phyloP scores from a whole-genome alignment of 2,329 filamentous ascomycete genomes.

The Calonectria hawksworthii region DNA sequence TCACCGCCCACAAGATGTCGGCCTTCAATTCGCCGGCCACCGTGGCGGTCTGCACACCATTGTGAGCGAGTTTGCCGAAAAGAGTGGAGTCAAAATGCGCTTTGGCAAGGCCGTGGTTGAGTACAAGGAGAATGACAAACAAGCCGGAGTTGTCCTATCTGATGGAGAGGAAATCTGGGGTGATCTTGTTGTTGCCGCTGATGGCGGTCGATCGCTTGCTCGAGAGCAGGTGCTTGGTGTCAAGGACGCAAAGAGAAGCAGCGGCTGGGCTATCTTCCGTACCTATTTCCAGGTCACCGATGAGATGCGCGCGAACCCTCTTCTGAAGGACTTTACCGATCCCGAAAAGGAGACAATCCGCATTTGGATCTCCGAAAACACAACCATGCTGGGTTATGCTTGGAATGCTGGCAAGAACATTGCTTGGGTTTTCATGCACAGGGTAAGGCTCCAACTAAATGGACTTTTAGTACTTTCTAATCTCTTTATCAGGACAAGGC shows the following conservation, averaged over 20 bases:
- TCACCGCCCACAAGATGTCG: slow-evolving; percentile 5
- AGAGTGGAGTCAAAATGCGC: slow-evolving; percentile 31
- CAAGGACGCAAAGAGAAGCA: slow-evolving; percentile 32
- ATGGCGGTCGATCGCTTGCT: slow-evolving; percentile 36
- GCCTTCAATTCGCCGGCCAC: slow-evolving; percentile 26
- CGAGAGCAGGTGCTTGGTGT: slow-evolving; percentile 37
- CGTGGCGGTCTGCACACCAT: slow-evolving; percentile 34
- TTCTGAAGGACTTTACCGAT: slow-evolving; percentile 13
- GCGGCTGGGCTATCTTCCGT: slow-evolving; percentile 38
- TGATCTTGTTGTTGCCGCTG: slow-evolving; percentile 38
- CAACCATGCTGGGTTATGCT: slow-evolving; percentile 17
- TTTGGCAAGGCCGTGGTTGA: slow-evolving; percentile 29
- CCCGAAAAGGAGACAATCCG: slow-evolving; percentile 8
- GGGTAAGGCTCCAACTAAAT: not conserved
- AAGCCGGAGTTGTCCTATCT: slow-evolving; percentile 23
- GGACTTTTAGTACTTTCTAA: not conserved
- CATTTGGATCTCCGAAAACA: slow-evolving; percentile 15
- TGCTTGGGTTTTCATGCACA: slow-evolving; percentile 24
- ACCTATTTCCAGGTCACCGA: slow-evolving; percentile 27
- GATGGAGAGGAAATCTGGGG: slow-evolving; percentile 24
- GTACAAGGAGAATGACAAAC: slow-evolving; percentile 27
- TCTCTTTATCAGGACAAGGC: slow-evolving; percentile 23
- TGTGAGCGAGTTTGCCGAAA: slow-evolving; percentile 36
- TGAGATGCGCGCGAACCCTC: not conserved
- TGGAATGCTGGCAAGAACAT: slow-evolving; percentile 16